Evolutionary conservation across 2,329 filamentous ascomycete species (phyloP).

Genomic region (Trichoderma koningii): DNA sequence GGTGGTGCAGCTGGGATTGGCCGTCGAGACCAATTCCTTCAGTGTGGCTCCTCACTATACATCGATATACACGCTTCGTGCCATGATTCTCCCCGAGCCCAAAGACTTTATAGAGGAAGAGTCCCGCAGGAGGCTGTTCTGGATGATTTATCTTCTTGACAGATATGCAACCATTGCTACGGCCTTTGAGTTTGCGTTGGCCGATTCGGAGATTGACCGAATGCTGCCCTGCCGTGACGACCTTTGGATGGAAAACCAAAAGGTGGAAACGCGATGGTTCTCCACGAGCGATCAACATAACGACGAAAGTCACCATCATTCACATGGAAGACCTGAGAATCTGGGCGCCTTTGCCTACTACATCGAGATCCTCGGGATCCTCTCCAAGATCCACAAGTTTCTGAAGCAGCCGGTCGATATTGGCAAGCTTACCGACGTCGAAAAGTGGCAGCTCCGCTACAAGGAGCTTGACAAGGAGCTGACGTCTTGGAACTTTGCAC

Average conservation of each 20-base stretch:
- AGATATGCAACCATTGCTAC: conserved; percentile 88
- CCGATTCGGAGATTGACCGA: conserved; percentile 87
- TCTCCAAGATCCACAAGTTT: conserved; percentile 86
- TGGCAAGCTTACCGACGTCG: conserved; percentile 77
- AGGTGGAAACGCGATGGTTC: conserved; percentile 85
- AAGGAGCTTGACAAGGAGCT: conserved; percentile 80
- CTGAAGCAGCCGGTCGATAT: conserved; percentile 89
- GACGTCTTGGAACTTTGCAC: conserved; percentile 78
- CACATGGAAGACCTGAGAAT: conserved; percentile 72
- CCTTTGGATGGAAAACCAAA: conserved; percentile 78
- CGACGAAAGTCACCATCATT: conserved; percentile 57
- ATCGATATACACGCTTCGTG: conserved; percentile 86
- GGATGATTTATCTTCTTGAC: conserved; percentile 92
- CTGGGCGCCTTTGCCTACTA: conserved; percentile 88
- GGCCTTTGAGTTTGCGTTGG: conserved; percentile 86
- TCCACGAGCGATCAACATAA: conserved; percentile 50
- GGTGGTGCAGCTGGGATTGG: conserved; percentile 82
- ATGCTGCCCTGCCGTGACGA: conserved; percentile 86
- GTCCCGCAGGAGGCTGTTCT: conserved; percentile 79
- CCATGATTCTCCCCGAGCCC: conserved; percentile 80
- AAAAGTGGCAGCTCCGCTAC: conserved; percentile 86
- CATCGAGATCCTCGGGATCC: conserved; percentile 82
- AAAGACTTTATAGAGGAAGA: conserved; percentile 89
- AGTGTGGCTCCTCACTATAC: conserved; percentile 76
- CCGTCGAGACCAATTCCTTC: conserved; percentile 78